phyloP scores from a whole-genome alignment of 2,329 filamentous ascomycete genomes.

The Lachnellula suecica region DNA sequence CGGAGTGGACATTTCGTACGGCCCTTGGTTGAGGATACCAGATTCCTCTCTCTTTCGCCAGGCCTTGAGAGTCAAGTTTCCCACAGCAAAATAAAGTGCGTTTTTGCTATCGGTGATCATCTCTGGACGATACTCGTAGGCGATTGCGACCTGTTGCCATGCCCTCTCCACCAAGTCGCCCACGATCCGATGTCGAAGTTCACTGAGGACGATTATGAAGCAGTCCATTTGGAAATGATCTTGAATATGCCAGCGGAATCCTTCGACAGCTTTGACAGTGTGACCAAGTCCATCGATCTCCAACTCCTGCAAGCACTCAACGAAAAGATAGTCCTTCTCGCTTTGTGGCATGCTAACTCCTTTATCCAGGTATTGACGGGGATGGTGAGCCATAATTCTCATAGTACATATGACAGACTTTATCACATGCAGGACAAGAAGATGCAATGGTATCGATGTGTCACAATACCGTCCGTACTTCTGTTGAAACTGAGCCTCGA shows the following conservation, averaged over 20 bases:
- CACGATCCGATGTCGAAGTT: constrained; percentile 31
- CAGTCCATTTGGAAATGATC: constrained; percentile 36
- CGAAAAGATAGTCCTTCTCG: constrained; percentile 34
- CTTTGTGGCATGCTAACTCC: constrained; percentile 31
- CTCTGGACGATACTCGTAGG: constrained; percentile 31
- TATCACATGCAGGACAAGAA: constrained; percentile 27
- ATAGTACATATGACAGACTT: constrained; percentile 31
- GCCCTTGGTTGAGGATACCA: constrained; percentile 7
- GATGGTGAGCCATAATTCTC: constrained; percentile 34
- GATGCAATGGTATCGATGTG: constrained; percentile 39
- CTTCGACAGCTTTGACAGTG: constrained; percentile 27
- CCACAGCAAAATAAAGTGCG: constrained; percentile 27
- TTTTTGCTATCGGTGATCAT: constrained; percentile 29
- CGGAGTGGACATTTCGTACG: constrained; percentile 13
- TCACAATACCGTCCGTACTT: constrained; percentile 43
- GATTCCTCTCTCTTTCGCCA: constrained; percentile 30
- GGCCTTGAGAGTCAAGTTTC: constrained; percentile 31
- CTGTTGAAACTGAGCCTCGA: constrained; percentile 36
- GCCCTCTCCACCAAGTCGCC: constrained; percentile 31
- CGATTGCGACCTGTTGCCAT: constrained; percentile 30
- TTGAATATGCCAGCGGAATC: constrained; percentile 35
- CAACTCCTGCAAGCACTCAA: constrained; percentile 36
- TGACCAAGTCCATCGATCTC: constrained; percentile 35
- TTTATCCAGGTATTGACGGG: constrained; percentile 22
- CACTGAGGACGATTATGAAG: constrained; percentile 36